Percentiles rank a stretch among this genome's conserved stretches.
Conservation (phyloP, 2,329 filamentous ascomycete genomes). For the Pseudogymnoascus sp. region DNA sequence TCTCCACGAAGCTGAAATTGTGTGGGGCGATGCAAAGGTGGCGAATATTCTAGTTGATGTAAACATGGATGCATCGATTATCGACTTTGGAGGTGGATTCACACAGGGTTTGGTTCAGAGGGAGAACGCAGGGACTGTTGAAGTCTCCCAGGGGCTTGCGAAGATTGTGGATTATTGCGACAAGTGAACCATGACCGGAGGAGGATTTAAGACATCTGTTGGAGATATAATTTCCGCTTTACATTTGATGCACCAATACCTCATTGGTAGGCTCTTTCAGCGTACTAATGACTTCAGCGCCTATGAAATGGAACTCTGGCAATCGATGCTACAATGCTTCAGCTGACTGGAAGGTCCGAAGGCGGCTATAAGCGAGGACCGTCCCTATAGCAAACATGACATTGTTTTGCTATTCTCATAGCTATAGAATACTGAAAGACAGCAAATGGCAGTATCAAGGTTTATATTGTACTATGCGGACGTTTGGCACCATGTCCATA, state of each 20-base stretch:
- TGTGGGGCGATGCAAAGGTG: conserved; percentile 25
- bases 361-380: neutral
- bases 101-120: conserved; percentile 21
- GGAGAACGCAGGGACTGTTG: conserved; percentile 20
- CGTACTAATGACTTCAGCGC: neutral
- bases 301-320: neutral
- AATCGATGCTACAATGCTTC: neutral
- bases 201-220: neutral
- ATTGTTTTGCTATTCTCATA: neutral
- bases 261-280: neutral
- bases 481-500: neutral
- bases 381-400: neutral
- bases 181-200: neutral
- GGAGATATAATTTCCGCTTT: neutral
- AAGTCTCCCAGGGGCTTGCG: conserved; percentile 21
- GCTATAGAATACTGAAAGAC: neutral
- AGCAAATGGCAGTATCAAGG: neutral
- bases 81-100: conserved; percentile 26
- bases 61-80: conserved; percentile 20
- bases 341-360: neutral
- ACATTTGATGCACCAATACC: neutral
- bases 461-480: neutral
- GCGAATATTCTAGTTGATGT: conserved; percentile 23
- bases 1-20: conserved; percentile 13
- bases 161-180: conserved; percentile 15